Conservation (phyloP, 495 filamentous ascomycete species). For the Penicillium taxi region DNA sequence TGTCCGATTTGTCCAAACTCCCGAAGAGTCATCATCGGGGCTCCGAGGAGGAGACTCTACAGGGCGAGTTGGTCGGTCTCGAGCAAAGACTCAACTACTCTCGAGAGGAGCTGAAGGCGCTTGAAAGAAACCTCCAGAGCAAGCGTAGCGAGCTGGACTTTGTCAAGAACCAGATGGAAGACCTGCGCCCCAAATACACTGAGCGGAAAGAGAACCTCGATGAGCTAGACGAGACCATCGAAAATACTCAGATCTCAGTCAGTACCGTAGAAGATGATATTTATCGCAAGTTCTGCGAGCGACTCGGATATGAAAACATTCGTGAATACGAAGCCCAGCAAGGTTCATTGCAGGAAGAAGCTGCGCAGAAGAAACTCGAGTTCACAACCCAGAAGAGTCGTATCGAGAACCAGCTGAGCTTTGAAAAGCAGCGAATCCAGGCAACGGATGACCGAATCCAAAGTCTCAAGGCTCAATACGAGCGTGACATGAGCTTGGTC, state of each 20-base stretch:
- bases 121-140: constrained; percentile 76
- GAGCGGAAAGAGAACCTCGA: constrained; percentile 62
- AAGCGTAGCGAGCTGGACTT: constrained; percentile 78
- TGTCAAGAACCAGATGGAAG: constrained; percentile 58
- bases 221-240: constrained; percentile 55
- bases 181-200: constrained; percentile 69
- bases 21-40: constrained; percentile 66
- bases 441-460: constrained; percentile 62
- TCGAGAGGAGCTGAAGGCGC: constrained; percentile 67
- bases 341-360: constrained; percentile 82
- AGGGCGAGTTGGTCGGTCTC: constrained; percentile 73
- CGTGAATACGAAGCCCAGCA: constrained; percentile 90
- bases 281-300: constrained; percentile 77
- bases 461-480: constrained; percentile 54
- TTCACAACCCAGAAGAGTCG: constrained; percentile 77
- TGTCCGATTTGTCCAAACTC: constrained; percentile 63
- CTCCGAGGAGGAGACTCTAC: constrained; percentile 69
- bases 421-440: constrained; percentile 63
- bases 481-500: constrained; percentile 57
- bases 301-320: constrained; percentile 80
- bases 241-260: constrained; percentile 67
- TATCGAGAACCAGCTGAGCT: constrained; percentile 70
- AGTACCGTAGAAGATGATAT: constrained; percentile 81
- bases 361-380: constrained; percentile 72
- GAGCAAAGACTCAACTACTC: constrained; percentile 65